Evolutionary conservation across 116 monocot genomes (phyloP), one percentile per base, ranked within the genome.

Genomic region (Posidonia oceanica): DNA sequence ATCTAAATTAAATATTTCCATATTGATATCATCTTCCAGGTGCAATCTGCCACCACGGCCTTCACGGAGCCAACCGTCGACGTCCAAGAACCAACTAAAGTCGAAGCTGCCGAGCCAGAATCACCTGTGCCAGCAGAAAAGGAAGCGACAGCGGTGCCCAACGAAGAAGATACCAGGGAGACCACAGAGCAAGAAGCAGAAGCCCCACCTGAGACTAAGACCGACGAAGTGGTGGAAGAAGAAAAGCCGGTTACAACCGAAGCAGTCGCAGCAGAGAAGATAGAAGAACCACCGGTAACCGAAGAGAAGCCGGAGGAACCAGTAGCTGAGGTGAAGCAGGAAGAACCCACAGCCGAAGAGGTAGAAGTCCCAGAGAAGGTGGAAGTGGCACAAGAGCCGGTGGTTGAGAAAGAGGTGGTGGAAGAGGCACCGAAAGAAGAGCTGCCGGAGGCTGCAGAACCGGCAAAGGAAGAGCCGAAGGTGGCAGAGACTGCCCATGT

Each of bases 391-490:
- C 39, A 39, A 65, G 36, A 61, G 61, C 41, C 15, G 65, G 70
- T 55, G 57, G 37, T 37, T 22, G 36, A 13, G 39, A 56, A 70
- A 39, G 70, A 58, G n/a, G 57, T 55, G 57, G 54, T 55, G 40
- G 51, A 70, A 38, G 39, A 69, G 42, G 44, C 48, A 66, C 66
- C 58, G 58, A 21, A 5, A 40, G 65, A 40, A 40, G 65, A 42
- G 16, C 15, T 6, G 40, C 39, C 5, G 40, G 40, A 39, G 40
- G 65, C 4, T 14, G 3, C 39, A 17, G 41, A 40, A 16, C 14
- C 8, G 18, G 41, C 40, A 40, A 40, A 39, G 3, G 38, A 64
- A 7, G 64, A 39, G 64, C 17, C 37, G 39, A 4, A 38, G 14
- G 39, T 16, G 39, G 65, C 39, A 15, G 56, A 12, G 3, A 13